Base-by-base conservation (phyloP, 202 grass and related monocot genomes). In the Elaeis oleifera region DNA sequence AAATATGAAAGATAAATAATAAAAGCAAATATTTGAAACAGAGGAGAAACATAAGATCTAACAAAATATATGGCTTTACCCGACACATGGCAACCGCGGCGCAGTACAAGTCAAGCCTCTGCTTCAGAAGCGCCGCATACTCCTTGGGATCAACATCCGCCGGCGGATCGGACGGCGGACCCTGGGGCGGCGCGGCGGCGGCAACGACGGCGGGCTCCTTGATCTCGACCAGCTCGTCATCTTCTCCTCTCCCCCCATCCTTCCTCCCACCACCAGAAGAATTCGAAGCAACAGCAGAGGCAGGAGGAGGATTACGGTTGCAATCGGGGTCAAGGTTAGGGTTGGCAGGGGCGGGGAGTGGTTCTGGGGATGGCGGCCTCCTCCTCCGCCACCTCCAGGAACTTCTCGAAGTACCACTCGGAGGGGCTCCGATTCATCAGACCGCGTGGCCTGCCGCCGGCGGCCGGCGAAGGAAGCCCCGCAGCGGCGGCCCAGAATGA, bases 71-170 rank as follows among this genome's bases (percentile, higher is more conserved):
- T 4, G 4, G 32, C n/a, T 22, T 5, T 79, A 95, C 90, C 79
- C 79, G 72, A 73, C 73, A 86, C 76, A 86, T 78, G 54, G 77
- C 80, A 21, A 89, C 73, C 9, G 79, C 68, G 26, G 80, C 78
- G 23, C 87, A 81, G 54, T 86, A 81, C 56, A 75, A 66, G 25
- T 87, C 86, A 26, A 90, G 60, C 70, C 80, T 80, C 48, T 57
- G 62, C 75, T 82, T 87, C 18, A 87, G 72, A 59, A 87, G 58
- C 54, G 72, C 51, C n/a, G 77, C 85, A 71, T 85, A 80, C 39
- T 84, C 78, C 73, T 73, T 1, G 0, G 90, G 76, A 49, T 90
- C 83, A 17, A 54, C 15, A 39, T 14, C 60, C 2, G 39, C 8
- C 0, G 56, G 2, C 50, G 8, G 50, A 68, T 44, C 65, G 51